Conservation (phyloP, 768 basidiomycete species). For the Pholiota molesta region DNA sequence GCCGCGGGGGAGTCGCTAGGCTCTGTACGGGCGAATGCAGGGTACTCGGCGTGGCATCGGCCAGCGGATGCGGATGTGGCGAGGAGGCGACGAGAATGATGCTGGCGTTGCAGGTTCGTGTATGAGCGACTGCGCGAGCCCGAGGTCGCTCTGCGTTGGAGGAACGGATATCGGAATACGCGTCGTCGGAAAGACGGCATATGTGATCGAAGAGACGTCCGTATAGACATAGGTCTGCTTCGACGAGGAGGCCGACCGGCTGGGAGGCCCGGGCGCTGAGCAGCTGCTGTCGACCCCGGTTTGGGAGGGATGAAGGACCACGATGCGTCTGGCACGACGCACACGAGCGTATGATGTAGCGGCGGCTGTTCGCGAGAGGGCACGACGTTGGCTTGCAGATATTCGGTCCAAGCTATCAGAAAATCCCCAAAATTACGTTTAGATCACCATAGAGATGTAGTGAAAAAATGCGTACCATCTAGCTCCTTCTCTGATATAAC, state of each 20-base stretch:
- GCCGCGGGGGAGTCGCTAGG: background rate
- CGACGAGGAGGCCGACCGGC: slow-evolving; percentile 24
- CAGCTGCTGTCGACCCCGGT: slow-evolving; percentile 17
- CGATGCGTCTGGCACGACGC: slow-evolving; percentile 58
- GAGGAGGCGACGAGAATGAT: slow-evolving; percentile 16
- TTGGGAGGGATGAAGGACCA: slow-evolving; percentile 57
- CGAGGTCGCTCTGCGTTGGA: slow-evolving; percentile 36
- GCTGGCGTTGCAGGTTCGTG: slow-evolving; percentile 31
- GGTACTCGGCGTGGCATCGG: background rate
- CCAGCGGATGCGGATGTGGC: slow-evolving; percentile 8
- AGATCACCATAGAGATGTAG: slow-evolving; percentile 2
- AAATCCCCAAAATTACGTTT: slow-evolving; percentile 7
- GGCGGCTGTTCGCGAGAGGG: slow-evolving; percentile 46
- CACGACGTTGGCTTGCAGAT: slow-evolving; percentile 45
- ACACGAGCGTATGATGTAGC: slow-evolving; percentile 62
- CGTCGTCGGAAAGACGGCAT: slow-evolving; percentile 47
- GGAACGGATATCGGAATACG: slow-evolving; percentile 44
- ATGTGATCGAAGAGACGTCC: slow-evolving; percentile 53
- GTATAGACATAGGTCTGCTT: slow-evolving; percentile 30
- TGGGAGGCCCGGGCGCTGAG: slow-evolving; percentile 27
- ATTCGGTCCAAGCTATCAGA: slow-evolving; percentile 64
- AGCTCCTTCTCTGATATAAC: slow-evolving; percentile 60
- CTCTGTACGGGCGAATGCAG: background rate
- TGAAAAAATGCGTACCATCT: slow-evolving; percentile 51
- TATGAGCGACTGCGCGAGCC: slow-evolving; percentile 36